Conservation (phyloP, 2,329 filamentous ascomycete genomes). For the Fusarium sp. region DNA sequence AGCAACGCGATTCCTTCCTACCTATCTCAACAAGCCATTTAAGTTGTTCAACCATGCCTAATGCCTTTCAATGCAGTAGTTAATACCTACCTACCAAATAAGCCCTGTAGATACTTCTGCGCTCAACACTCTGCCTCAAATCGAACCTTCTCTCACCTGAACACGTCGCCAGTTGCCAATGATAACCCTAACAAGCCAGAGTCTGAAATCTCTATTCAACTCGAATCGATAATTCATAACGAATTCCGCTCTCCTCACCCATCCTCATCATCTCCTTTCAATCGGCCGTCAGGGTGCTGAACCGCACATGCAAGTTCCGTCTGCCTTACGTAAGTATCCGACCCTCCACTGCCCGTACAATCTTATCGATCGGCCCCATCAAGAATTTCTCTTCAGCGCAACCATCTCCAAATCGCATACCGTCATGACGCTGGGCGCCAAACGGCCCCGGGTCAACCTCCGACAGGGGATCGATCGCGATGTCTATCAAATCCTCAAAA, state of each 20-base stretch:
- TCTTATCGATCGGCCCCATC: background rate
- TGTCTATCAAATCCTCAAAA: constrained; percentile 82
- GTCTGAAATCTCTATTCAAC: background rate
- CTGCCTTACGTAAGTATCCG: background rate
- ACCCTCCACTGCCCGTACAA: background rate
- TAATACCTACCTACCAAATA: too few relatives aligned
- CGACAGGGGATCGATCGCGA: constrained; percentile 68
- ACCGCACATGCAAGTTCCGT: background rate
- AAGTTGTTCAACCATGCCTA: too few relatives aligned
- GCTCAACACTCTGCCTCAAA: too few relatives aligned
- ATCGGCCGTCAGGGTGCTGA: background rate
- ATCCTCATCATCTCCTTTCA: background rate
- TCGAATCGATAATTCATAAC: background rate
- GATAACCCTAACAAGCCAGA: background rate
- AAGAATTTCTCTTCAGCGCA: background rate
- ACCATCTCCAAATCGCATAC: background rate
- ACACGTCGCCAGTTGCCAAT: too few relatives aligned
- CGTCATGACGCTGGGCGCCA: constrained; percentile 30
- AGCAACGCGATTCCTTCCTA: background rate
- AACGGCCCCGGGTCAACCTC: constrained; percentile 29
- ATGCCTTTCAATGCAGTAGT: too few relatives aligned
- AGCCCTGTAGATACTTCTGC: too few relatives aligned
- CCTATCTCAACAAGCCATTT: too few relatives aligned
- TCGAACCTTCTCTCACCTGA: too few relatives aligned
- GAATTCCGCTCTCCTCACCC: background rate